These are phyloP conservation scores for Epichloe aotearoae DNA, from an alignment of 2,329 filamentous ascomycete genomes.

Conservation along the genomic window DNA sequence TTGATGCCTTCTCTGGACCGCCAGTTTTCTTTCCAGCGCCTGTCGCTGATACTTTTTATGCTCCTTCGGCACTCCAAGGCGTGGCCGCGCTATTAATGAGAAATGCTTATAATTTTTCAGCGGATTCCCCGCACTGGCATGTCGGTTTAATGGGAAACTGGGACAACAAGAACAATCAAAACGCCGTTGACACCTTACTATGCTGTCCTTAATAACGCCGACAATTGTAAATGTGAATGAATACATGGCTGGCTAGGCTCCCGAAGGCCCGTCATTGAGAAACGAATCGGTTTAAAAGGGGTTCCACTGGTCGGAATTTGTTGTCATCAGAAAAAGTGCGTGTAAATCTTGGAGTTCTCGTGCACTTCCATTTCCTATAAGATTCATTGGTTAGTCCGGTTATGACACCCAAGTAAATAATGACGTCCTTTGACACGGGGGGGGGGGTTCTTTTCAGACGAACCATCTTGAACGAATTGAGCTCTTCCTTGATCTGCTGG, in stretches of 20 bases:
- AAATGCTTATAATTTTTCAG: slow-evolving; percentile 23
- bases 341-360: slow-evolving; percentile 97
- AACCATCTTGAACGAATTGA: slow-evolving; percentile 96
- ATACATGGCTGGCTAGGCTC: slow-evolving; percentile 31
- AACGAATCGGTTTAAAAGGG: slow-evolving; percentile 16
- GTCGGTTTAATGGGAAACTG: background rate
- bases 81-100: slow-evolving; percentile 20
- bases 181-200: slow-evolving; percentile 45
- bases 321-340: slow-evolving; percentile 87
- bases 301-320: slow-evolving; percentile 9
- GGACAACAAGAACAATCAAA: slow-evolving; percentile 22
- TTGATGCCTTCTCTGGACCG: background rate
- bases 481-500: slow-evolving; percentile 98
- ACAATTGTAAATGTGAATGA: slow-evolving; percentile 33
- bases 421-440: background rate
- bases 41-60: background rate
- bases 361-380: slow-evolving; percentile 97
- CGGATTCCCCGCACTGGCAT: slow-evolving; percentile 20
- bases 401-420: background rate
- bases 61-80: slow-evolving; percentile 1
- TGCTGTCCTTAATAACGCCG: slow-evolving; percentile 42
- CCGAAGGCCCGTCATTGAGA: slow-evolving; percentile 12
- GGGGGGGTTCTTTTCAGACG: background rate
- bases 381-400: background rate
- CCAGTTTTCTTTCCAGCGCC: background rate